Conservation (phyloP, 805 yeast genomes). For the Ogataea pilisensis region DNA sequence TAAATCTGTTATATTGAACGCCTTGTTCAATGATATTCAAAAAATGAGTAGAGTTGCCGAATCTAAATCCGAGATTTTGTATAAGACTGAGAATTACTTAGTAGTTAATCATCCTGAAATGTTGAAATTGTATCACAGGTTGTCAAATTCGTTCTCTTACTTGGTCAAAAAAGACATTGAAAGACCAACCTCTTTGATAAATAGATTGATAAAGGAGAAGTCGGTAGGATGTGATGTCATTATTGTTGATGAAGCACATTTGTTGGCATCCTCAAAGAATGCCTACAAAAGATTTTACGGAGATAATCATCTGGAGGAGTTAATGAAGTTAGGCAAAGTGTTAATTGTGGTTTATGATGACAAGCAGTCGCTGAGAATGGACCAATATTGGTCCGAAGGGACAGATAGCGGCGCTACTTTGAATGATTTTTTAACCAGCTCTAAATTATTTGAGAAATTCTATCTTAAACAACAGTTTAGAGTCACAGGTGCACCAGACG, state of each 20-base stretch:
- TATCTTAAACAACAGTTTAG: conserved; percentile 38
- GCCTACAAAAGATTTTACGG: conserved; percentile 42
- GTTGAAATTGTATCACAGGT: conserved; percentile 40
- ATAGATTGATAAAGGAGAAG: conserved; percentile 28
- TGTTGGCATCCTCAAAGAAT: conserved; percentile 40
- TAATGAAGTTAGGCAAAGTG: conserved; percentile 36
- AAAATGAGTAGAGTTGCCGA: conserved; percentile 17
- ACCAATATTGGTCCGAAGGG: conserved; percentile 37
- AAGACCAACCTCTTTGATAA: conserved; percentile 43
- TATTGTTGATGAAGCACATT: conserved; percentile 44
- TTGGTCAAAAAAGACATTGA: conserved; percentile 36
- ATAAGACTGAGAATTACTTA: conserved; percentile 33
- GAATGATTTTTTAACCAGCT: conserved; percentile 6
- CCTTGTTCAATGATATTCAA: conserved; percentile 41
- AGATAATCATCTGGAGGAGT: conserved; percentile 39
- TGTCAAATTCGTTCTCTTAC: conserved; percentile 34
- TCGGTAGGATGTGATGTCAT: conserved; percentile 33
- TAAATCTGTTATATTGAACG: conserved; percentile 39
- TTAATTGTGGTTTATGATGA: conserved; percentile 42
- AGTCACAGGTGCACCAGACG: conserved; percentile 36
- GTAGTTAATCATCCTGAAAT: conserved; percentile 47
- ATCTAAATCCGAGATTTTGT: conserved; percentile 16
- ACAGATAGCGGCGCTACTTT: conserved; percentile 35
- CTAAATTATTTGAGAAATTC: conserved; percentile 17
- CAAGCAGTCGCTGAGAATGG: conserved; percentile 43